Percentiles rank a stretch among this genome's conserved stretches.
phyloP scores from a whole-genome alignment of 1,139 yeast species.

The Geotrichum restrictum region DNA sequence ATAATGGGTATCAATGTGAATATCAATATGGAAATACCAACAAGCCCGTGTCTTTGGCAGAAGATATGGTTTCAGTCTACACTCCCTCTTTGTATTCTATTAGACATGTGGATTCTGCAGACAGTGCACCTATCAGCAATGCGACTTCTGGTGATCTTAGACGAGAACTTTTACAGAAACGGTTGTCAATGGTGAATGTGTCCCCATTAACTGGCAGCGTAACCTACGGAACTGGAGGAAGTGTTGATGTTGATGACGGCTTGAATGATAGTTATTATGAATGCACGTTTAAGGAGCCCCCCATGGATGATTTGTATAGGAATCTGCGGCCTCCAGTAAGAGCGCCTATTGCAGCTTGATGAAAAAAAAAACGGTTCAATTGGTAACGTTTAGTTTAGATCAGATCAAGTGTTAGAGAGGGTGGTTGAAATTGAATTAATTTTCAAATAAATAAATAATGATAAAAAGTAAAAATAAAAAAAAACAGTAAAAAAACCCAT shows the following conservation, averaged over 20 bases:
- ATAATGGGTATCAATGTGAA: no score
- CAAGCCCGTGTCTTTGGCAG: background rate
- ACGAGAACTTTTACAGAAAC: background rate
- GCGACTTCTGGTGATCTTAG: background rate
- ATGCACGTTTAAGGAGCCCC: background rate
- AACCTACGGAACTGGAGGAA: no score
- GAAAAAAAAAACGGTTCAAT: no score
- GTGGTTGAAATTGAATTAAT: no score
- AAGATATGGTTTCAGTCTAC: background rate
- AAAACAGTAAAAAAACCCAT: no score
- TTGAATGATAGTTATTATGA: background rate
- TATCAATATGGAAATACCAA: background rate
- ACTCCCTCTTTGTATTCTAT: slow-evolving; percentile 2
- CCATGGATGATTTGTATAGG: slow-evolving; percentile 3
- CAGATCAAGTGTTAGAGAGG: no score
- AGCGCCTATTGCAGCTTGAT: no score
- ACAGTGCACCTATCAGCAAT: background rate
- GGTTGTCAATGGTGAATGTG: background rate
- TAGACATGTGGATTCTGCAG: background rate
- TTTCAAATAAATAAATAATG: no score
- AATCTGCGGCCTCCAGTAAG: slow-evolving; percentile 14
- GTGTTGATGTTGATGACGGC: no score
- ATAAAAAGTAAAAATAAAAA: no score
- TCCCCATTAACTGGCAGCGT: no score
- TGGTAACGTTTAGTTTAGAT: no score